A percentile compares a stretch with the other conserved stretches of the same genome.
These are phyloP conservation scores for Epichloe bromicola DNA, from an alignment of 2,329 filamentous ascomycete species.

Conservation along the genomic window DNA sequence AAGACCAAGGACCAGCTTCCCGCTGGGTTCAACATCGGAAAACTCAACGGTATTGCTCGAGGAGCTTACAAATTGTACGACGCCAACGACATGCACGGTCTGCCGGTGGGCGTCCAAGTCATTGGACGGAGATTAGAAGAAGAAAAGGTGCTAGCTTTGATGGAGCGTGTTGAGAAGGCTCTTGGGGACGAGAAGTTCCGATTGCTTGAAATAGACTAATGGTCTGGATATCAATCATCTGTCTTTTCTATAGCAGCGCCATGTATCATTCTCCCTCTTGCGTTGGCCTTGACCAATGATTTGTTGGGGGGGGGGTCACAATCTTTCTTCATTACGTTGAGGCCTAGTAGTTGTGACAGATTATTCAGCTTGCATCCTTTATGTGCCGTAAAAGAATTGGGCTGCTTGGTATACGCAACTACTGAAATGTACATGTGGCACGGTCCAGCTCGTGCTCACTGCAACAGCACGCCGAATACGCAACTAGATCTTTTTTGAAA, in stretches of 20 bases:
- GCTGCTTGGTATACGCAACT: no score
- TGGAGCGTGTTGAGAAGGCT: constrained; percentile 66
- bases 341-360: no score
- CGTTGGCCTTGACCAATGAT: constrained; percentile 33
- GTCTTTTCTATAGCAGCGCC: not conserved
- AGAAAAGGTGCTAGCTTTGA: constrained; percentile 73
- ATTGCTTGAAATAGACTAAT: constrained; percentile 34
- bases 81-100: constrained; percentile 66
- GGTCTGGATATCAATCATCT: not conserved
- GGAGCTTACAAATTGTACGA: constrained; percentile 84
- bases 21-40: constrained; percentile 41
- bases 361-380: no score
- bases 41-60: constrained; percentile 64
- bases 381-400: no score
- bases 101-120: constrained; percentile 78
- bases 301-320: no score
- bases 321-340: no score
- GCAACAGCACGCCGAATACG: no score
- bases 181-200: constrained; percentile 45
- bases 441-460: no score
- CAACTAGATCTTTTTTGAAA: no score
- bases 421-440: no score
- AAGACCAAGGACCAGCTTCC: constrained; percentile 53
- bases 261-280: constrained; percentile 46
- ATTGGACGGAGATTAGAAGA: constrained; percentile 71